Base-by-base conservation (phyloP, 257 asterid genomes). In the Solanum verrucosum region DNA sequence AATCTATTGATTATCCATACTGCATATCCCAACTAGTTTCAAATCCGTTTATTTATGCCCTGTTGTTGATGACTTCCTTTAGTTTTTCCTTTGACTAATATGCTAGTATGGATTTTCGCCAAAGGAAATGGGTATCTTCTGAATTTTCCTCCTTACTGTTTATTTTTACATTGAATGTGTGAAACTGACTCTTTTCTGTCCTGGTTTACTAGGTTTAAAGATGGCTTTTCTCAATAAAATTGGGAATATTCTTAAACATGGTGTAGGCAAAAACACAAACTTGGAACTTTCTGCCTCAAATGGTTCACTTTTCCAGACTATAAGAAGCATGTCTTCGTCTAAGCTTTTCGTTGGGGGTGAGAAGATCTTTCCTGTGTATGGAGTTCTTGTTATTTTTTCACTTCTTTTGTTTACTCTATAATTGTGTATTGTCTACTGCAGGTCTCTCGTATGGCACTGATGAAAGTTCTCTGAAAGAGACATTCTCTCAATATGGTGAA, bases 321-420 rank as follows among this genome's bases (percentile, higher is more conserved):
- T 90, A 83, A 96, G 98, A 92, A 89, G 93, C 96, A 90, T 90
- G 73, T 86, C 98, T 49, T 94, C 96, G 68, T 92, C 98, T 29
- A 95, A 95, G 93, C 91, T 96, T 90, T 96, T 95, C 90, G 91
- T 96, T 90, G 99, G 99, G 94, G 98, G 99, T 96, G 88, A 38
- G 27, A 52, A 65, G 68, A 35, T 35, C 56, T 37, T 29, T 87
- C 38, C 65, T 88, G 20, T 79, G 34, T 9, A 75, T 29, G 89
- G 73, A 84, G 37, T 67, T 78, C 10, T 11, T 29, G 37, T 46
- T 37, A 14, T 74, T 40, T 35, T 49, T 35, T 79, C 65, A 23
- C 49, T 18, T 81, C 20, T 70, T 35, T 31, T 79, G 46, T 49
- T 13, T 68, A 60, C 37, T 40, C 87, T 78, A 35, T 83, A 81